phyloP scores from a whole-genome alignment of 169 alveolate species.

The Plasmodium ovale region DNA sequence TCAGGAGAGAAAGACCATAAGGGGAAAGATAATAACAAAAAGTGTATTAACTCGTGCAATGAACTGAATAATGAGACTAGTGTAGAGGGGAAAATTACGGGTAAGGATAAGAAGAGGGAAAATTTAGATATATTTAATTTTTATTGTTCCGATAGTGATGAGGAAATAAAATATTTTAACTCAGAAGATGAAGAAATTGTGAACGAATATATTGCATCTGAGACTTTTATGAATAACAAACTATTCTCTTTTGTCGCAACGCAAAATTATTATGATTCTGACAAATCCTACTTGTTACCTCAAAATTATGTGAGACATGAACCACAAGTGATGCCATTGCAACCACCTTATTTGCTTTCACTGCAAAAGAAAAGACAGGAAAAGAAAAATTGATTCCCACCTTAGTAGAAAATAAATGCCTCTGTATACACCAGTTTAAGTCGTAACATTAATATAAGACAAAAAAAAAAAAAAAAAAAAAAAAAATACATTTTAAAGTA shows the following conservation, averaged over 20 bases:
- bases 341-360: slow-evolving; percentile 69
- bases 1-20: no score
- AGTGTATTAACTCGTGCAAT: no score
- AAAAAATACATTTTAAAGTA: background rate
- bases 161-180: slow-evolving; percentile 71
- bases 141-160: slow-evolving; percentile 73
- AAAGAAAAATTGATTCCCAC: slow-evolving; percentile 50
- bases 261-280: slow-evolving; percentile 72
- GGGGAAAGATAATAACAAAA: no score
- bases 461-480: no score
- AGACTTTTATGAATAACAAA: slow-evolving; percentile 30
- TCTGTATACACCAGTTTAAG: background rate
- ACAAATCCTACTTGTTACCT: slow-evolving; percentile 66
- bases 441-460: no score
- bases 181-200: slow-evolving; percentile 73
- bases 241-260: slow-evolving; percentile 71
- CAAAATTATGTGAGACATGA: slow-evolving; percentile 69
- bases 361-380: slow-evolving; percentile 70
- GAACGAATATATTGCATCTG: slow-evolving; percentile 56
- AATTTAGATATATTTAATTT: slow-evolving; percentile 67
- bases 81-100: background rate
- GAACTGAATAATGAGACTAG: no score
- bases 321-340: slow-evolving; percentile 75
- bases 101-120: background rate
- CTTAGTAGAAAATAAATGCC: background rate